These are phyloP conservation scores for Vitis labrusca DNA, from an alignment of 164 flowering plant genomes.

Conservation along the genomic window DNA sequence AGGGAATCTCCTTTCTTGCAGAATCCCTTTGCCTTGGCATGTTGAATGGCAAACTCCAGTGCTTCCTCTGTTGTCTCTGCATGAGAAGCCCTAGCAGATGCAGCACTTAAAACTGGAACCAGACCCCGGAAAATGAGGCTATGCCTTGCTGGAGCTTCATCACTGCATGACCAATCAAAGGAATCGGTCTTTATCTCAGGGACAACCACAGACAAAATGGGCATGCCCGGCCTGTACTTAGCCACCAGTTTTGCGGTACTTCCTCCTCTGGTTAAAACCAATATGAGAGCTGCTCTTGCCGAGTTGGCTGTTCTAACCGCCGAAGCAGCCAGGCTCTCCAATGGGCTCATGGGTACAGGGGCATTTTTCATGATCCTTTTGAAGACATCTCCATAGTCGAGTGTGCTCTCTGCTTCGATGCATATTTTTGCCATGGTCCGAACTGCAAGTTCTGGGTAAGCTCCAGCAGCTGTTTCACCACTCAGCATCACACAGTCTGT, in stretches of 20 bases:
- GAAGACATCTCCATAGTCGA: slow-evolving; percentile 70
- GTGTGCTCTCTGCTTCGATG: slow-evolving; percentile 78
- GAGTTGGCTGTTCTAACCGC: slow-evolving; percentile 82
- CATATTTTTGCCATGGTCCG: slow-evolving; percentile 86
- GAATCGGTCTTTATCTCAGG: slow-evolving; percentile 79
- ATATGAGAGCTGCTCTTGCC: slow-evolving; percentile 57
- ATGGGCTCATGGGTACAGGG: slow-evolving; percentile 90
- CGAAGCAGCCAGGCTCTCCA: slow-evolving; percentile 82
- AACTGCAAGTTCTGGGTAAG: slow-evolving; percentile 86
- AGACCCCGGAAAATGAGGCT: slow-evolving; percentile 76
- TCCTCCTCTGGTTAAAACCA: slow-evolving; percentile 84
- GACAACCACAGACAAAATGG: slow-evolving; percentile 78
- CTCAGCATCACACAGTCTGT: slow-evolving; percentile 96
- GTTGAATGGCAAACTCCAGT: slow-evolving; percentile 59
- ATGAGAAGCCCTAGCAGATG: slow-evolving; percentile 73
- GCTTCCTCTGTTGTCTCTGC: slow-evolving; percentile 79
- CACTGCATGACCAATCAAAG: slow-evolving; percentile 80
- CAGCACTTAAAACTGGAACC: slow-evolving; percentile 68
- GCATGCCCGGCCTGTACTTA: slow-evolving; percentile 82
- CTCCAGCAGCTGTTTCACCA: slow-evolving; percentile 94
- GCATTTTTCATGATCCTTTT: slow-evolving; percentile 62
- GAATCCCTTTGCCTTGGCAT: slow-evolving; percentile 60
- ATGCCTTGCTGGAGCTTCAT: slow-evolving; percentile 89
- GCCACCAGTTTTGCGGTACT: slow-evolving; percentile 88
- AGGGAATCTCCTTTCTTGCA: slow-evolving; percentile 80